Conservation (phyloP, 140 eudicot genomes). For the Flaveria floridana region DNA sequence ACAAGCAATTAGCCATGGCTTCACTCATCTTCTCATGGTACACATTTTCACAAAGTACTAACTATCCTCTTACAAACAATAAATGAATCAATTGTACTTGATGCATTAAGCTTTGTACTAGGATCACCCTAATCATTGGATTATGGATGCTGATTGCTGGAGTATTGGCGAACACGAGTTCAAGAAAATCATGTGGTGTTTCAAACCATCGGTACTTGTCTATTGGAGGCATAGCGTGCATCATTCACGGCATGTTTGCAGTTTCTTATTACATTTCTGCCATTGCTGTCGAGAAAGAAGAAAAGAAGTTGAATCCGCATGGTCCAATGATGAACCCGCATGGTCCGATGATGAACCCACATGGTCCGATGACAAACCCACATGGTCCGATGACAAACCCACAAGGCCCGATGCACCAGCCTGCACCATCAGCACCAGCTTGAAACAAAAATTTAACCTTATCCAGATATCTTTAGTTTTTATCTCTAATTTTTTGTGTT, state of each 20-base stretch:
- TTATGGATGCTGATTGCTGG: slow-evolving; percentile 67
- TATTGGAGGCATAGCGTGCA: slow-evolving; percentile 83
- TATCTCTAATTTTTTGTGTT: slow-evolving; percentile 11
- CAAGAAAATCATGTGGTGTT: slow-evolving; percentile 69
- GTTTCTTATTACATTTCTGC: slow-evolving; percentile 76
- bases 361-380: slow-evolving; percentile 25
- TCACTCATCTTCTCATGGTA: slow-evolving; percentile 85
- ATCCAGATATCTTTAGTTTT: slow-evolving; percentile 20
- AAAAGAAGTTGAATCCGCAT: slow-evolving; percentile 36
- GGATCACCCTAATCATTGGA: slow-evolving; percentile 68
- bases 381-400: slow-evolving; percentile 25
- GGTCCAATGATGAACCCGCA: slow-evolving; percentile 37
- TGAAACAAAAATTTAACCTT: slow-evolving; percentile 17
- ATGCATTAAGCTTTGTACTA: slow-evolving; percentile 32
- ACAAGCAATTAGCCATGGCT: slow-evolving; percentile 78
- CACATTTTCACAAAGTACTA: background rate
- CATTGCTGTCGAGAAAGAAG: slow-evolving; percentile 55
- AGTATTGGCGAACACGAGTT: slow-evolving; percentile 55
- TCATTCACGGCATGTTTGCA: slow-evolving; percentile 75
- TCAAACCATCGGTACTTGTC: slow-evolving; percentile 59
- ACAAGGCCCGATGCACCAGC: slow-evolving; percentile 21
- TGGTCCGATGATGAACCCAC: slow-evolving; percentile 28
- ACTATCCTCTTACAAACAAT: background rate
- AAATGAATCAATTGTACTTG: background rate
- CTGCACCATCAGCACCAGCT: slow-evolving; percentile 35